Conservation (phyloP, 345 rosid species). For the Hevea brasiliensis region DNA sequence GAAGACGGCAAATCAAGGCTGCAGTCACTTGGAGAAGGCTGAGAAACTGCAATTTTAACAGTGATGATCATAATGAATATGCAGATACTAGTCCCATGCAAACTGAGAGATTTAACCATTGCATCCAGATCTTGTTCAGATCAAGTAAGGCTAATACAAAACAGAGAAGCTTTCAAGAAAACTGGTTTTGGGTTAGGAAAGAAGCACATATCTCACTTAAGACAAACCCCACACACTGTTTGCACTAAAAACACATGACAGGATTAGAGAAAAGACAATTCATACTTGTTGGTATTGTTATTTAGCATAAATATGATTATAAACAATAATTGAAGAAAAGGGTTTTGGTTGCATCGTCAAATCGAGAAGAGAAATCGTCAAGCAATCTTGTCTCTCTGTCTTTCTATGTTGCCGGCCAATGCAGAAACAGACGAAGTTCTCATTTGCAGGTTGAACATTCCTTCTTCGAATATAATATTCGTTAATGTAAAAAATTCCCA, state of each 20-base stretch:
- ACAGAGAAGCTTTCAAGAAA: neutral
- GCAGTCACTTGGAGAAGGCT: conserved; percentile 22
- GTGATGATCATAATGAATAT: conserved; percentile 20
- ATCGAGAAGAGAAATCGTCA: neutral
- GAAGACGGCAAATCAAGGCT: conserved; percentile 21
- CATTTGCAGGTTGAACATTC: neutral
- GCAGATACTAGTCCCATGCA: neutral
- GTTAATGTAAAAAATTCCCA: neutral
- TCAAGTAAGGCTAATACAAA: neutral
- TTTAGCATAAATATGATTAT: neutral
- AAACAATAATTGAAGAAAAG: neutral
- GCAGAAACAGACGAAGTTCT: neutral
- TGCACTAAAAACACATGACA: too few species aligned
- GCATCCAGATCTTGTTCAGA: neutral
- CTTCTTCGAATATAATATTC: neutral
- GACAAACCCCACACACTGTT: too few species aligned
- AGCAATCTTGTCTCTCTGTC: neutral
- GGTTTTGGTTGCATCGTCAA: neutral
- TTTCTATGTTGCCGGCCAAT: neutral
- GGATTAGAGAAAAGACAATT: too few species aligned
- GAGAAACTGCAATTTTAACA: conserved; percentile 17
- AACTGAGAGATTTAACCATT: neutral
- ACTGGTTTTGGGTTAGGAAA: too few species aligned
- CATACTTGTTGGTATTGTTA: too few species aligned
- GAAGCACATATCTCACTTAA: too few species aligned